Evolutionary conservation across 2,329 filamentous ascomycete genomes (phyloP).

Genomic region (Graphilbum sp.): DNA sequence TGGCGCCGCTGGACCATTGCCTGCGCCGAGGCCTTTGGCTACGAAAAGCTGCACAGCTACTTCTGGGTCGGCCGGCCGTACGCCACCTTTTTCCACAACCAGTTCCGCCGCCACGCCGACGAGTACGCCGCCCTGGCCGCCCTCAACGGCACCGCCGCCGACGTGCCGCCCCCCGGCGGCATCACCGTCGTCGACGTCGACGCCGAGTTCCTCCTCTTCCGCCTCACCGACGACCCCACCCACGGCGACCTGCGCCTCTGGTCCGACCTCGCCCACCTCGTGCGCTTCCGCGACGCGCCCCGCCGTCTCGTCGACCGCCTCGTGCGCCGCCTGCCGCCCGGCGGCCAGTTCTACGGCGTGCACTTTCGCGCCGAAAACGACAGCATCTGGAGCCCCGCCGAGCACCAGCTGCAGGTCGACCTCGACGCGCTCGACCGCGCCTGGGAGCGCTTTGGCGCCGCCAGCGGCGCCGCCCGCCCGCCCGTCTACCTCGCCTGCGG

Average conservation of each 20-base stretch:
- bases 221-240: slow-evolving; percentile 20
- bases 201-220: slow-evolving; percentile 17
- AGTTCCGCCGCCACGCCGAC: slow-evolving; percentile 3
- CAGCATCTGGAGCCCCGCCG: slow-evolving; percentile 19
- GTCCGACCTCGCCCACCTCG: slow-evolving; percentile 17
- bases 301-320: slow-evolving; percentile 13
- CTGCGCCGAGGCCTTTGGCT: slow-evolving; percentile 11
- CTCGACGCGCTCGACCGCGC: slow-evolving; percentile 18
- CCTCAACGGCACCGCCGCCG: background rate
- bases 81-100: slow-evolving; percentile 11
- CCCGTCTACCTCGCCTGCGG: slow-evolving; percentile 19
- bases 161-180: slow-evolving; percentile 8
- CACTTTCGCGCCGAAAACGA: slow-evolving; percentile 21
- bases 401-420: slow-evolving; percentile 17
- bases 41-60: slow-evolving; percentile 12
- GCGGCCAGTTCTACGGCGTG: slow-evolving; percentile 16
- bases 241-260: slow-evolving; percentile 16
- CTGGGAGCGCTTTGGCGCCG: slow-evolving; percentile 13
- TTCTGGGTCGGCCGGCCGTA: slow-evolving; percentile 17
- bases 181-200: slow-evolving; percentile 16
- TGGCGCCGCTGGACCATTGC: slow-evolving; percentile 12
- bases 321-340: slow-evolving; percentile 9
- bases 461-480: slow-evolving; percentile 7
- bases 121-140: slow-evolving; percentile 2
- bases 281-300: slow-evolving; percentile 16